Percentiles rank a stretch among this genome's conserved stretches.
These are phyloP conservation scores for Vigna mungo DNA, from an alignment of 306 rosid species.

Conservation along the genomic window DNA sequence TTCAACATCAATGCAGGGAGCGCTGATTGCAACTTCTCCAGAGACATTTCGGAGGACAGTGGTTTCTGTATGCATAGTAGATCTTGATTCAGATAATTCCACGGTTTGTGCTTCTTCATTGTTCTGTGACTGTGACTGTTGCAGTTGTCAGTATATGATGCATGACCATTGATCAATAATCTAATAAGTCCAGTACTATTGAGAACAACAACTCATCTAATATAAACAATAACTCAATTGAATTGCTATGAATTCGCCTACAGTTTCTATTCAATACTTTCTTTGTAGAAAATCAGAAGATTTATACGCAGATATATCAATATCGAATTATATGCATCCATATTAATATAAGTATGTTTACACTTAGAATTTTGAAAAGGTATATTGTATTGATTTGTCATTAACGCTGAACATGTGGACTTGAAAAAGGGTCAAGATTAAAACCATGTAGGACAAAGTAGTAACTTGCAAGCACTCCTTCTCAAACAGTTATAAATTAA, in stretches of 20 bases:
- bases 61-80: constrained; percentile 44
- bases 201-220: constrained; percentile 17
- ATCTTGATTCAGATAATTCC: constrained; percentile 46
- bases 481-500: constrained; percentile 8
- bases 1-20: constrained; percentile 45
- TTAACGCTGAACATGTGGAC: neutral
- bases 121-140: constrained; percentile 43
- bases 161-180: constrained; percentile 14
- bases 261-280: neutral
- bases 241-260: neutral
- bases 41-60: constrained; percentile 39
- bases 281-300: neutral
- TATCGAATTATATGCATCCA: neutral
- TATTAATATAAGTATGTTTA: neutral
- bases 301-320: neutral
- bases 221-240: constrained; percentile 3
- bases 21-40: constrained; percentile 45
- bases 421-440: neutral
- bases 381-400: neutral
- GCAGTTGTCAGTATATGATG: constrained; percentile 32
- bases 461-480: constrained; percentile 26
- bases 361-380: constrained; percentile 4
- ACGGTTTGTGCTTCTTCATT: constrained; percentile 47
- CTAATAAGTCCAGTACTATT: neutral
- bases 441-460: constrained; percentile 27